phyloP scores from a whole-genome alignment of 495 filamentous ascomycete species.

The Cercophora samala region DNA sequence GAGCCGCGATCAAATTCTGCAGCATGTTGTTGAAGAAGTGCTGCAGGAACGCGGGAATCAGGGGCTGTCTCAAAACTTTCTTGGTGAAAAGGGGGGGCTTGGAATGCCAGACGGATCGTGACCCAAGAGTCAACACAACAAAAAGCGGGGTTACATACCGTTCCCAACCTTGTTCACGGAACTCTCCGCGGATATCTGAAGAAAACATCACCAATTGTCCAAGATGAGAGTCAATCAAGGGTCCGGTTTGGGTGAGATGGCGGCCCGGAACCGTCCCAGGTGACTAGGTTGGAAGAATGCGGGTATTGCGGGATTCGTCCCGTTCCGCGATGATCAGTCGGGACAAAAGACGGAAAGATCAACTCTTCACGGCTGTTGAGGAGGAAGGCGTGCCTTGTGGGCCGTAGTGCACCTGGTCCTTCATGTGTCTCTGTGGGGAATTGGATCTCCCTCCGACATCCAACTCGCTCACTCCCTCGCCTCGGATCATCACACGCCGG shows the following conservation, averaged over 20 bases:
- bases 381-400: neutral
- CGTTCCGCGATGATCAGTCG: constrained; percentile 4
- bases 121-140: neutral
- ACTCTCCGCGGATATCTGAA: neutral
- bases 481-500: neutral
- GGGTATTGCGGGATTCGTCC: constrained; percentile 4
- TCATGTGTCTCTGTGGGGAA: neutral
- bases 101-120: constrained; percentile 10
- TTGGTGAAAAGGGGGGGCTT: constrained; percentile 2
- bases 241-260: neutral
- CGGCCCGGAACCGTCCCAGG: neutral
- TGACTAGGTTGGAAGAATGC: constrained; percentile 5
- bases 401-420: neutral
- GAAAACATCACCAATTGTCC: neutral
- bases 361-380: neutral
- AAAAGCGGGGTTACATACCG: constrained; percentile 1
- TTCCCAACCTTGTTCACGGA: neutral
- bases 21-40: neutral
- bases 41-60: neutral
- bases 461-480: neutral
- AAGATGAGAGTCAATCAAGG: neutral
- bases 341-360: neutral
- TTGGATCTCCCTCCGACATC: neutral
- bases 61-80: neutral
- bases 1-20: neutral